Evolutionary conservation across 2,329 filamentous ascomycete genomes (phyloP), one percentile per base, ranked within the genome.

Genomic region (Nannizzia gypsea): DNA sequence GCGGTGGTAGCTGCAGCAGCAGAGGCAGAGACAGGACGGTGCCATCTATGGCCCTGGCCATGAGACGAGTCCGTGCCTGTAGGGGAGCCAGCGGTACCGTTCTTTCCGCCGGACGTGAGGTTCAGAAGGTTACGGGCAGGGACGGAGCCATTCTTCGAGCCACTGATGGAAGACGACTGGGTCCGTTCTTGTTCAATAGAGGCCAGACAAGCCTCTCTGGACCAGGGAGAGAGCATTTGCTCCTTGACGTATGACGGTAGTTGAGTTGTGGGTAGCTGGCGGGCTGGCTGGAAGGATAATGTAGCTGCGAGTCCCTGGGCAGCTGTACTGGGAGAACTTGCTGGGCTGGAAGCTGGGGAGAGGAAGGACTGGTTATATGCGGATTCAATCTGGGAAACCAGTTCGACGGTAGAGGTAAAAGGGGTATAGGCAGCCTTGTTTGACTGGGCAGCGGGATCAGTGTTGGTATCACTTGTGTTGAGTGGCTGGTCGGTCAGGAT

Each of bases 221-320:
- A 87, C 92, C 92, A 96, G 55, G 88, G 83, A 20, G 82, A 78
- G 60, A 90, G 76, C 81, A 96, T 88, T 65, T 89, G 82, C 63
- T 93, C 88, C 64, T 81, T 84, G 65, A 90, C 82, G 28, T 77
- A 79, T 15, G 76, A 71, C 0, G 90, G 87, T 1, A 96, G 76
- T 1, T 72, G 68, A 67, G 74, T 28, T 69, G 68, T 67, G 77
- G 65, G 77, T 70, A 63, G 69, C 6, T 15, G 55, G 3, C 50
- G 50, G 22, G 46, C 48, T 54, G 20, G n/a, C n/a, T 6, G n/a
- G 15, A 42, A 42, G 4, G 38, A 42, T 42, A 42, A 15, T 15
- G 48, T 17, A 8, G 86, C 79, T 0, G 86, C 85, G 44, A 85
- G 80, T 3, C 80, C 78, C 64, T 86, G 81, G 59, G 75, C 9